Evolutionary conservation across 805 yeast genomes (phyloP).

Genomic region (Metschnikowia picachoensis): DNA sequence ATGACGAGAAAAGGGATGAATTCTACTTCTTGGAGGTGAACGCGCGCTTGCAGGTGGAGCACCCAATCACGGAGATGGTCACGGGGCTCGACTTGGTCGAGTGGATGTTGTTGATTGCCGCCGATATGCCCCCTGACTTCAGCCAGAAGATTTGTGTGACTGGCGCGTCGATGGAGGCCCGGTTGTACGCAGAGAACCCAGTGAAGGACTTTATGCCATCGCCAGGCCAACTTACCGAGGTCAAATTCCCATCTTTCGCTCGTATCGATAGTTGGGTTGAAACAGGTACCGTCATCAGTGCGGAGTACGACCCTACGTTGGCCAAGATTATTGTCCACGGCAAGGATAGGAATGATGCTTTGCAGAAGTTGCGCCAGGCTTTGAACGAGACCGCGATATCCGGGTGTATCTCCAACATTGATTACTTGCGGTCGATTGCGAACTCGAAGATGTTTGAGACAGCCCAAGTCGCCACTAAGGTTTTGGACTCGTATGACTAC

Average conservation of each 20-base stretch:
- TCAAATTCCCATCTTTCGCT: constrained; percentile 84
- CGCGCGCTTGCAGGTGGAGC: constrained; percentile 96
- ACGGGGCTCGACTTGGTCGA: constrained; percentile 94
- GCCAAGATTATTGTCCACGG: constrained; percentile 97
- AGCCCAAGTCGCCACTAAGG: constrained; percentile 83
- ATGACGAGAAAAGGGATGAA: constrained; percentile 79
- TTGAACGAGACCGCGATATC: constrained; percentile 80
- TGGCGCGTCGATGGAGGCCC: constrained; percentile 96
- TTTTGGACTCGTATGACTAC: constrained; percentile 77
- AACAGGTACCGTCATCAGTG: constrained; percentile 81
- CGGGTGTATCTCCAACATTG: constrained; percentile 88
- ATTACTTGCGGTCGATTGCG: constrained; percentile 82
- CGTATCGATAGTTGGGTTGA: constrained; percentile 93
- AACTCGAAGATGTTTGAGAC: constrained; percentile 78
- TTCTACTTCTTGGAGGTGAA: constrained; percentile 95
- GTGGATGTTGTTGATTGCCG: constrained; percentile 94
- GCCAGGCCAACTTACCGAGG: constrained; percentile 89
- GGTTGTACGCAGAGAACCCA: constrained; percentile 96
- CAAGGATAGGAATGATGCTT: constrained; percentile 79
- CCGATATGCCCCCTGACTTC: constrained; percentile 82
- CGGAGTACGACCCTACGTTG: constrained; percentile 94
- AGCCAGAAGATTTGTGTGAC: constrained; percentile 51
- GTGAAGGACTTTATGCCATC: constrained; percentile 93
- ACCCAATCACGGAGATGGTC: constrained; percentile 93
- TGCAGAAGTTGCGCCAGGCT: constrained; percentile 72